These are phyloP conservation scores for Aurinia saxatilis DNA, from an alignment of 345 rosid genomes.

Conservation along the genomic window DNA sequence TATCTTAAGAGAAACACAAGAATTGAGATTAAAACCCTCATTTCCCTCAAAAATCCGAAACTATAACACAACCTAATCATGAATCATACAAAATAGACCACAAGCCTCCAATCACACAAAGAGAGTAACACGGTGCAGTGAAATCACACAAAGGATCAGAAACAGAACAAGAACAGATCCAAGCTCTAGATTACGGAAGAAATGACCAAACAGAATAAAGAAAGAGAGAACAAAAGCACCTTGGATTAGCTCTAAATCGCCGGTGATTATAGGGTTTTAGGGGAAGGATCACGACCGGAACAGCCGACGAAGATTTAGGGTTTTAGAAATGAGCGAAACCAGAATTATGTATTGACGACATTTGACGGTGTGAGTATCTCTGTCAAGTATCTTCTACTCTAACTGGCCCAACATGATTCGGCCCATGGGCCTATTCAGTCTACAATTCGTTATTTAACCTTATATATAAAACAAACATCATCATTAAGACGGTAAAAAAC, in stretches of 20 bases:
- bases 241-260: conserved; percentile 2
- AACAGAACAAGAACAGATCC: too few species aligned
- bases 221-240: conserved; percentile 7
- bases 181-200: too few species aligned
- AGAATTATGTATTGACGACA: background rate
- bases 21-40: too few species aligned
- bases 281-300: conserved; percentile 13
- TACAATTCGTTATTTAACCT: too few species aligned
- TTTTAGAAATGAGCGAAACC: conserved; percentile 3
- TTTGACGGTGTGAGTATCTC: background rate
- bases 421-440: conserved; percentile 5
- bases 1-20: background rate
- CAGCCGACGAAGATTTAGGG: conserved; percentile 13
- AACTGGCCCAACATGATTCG: background rate
- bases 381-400: background rate
- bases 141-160: too few species aligned
- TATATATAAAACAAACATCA: too few species aligned
- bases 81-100: background rate
- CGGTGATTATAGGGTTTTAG: conserved; percentile 24
- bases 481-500: too few species aligned
- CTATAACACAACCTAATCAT: background rate
- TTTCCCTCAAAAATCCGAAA: too few species aligned
- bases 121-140: too few species aligned
- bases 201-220: too few species aligned
- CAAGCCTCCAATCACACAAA: too few species aligned